These are phyloP conservation scores for Ustilago trichophora DNA, from an alignment of 1,284 basidiomycete species.

Conservation along the genomic window DNA sequence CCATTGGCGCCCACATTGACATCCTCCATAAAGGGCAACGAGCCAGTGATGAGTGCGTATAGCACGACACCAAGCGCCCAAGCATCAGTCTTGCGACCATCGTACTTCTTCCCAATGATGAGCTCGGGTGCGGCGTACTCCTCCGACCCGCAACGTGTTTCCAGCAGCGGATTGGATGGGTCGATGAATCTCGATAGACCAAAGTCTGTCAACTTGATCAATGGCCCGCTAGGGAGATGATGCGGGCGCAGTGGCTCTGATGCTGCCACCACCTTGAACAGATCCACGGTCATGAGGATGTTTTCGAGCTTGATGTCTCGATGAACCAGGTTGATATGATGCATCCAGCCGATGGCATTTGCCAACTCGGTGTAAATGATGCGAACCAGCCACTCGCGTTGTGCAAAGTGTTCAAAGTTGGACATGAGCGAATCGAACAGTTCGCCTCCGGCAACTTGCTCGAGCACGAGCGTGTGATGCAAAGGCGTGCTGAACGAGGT, in stretches of 20 bases:
- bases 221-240: conserved; percentile 69
- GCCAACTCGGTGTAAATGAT: conserved; percentile 82
- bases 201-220: conserved; percentile 89
- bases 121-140: conserved; percentile 91
- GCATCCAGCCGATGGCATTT: conserved; percentile 87
- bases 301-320: conserved; percentile 92
- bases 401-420: conserved; percentile 71
- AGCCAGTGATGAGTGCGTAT: conserved; percentile 77
- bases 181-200: conserved; percentile 87
- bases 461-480: conserved; percentile 83
- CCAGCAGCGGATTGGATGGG: conserved; percentile 75
- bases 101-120: conserved; percentile 79
- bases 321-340: conserved; percentile 84
- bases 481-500: conserved; percentile 78
- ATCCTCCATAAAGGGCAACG: conserved; percentile 68
- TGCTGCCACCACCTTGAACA: conserved; percentile 30
- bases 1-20: conserved; percentile 32
- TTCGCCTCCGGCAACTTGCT: conserved; percentile 82
- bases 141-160: conserved; percentile 88
- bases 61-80: conserved; percentile 89
- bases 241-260: conserved; percentile 34
- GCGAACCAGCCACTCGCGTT: conserved; percentile 73
- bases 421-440: conserved; percentile 79
- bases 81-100: conserved; percentile 85
- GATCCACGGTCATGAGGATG: conserved; percentile 56